Evolutionary conservation across 163 green algal genomes (phyloP).

Genomic region (Volvox carteri): DNA sequence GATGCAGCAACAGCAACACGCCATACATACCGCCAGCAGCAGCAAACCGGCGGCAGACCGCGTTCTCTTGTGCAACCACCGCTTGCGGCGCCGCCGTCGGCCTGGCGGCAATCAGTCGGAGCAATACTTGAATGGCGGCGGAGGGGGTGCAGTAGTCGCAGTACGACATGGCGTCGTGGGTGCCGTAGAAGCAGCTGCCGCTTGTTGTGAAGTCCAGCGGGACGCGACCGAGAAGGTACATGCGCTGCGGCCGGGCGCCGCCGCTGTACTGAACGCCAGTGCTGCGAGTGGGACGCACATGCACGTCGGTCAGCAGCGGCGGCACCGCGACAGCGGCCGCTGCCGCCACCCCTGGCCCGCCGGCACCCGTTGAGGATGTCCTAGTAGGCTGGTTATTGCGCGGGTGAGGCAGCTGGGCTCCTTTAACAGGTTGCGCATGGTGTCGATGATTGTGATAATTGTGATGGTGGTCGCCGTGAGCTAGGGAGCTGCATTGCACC

Average conservation of each 20-base stretch:
- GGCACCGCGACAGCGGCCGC: neutral
- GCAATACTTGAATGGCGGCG: constrained; percentile 54
- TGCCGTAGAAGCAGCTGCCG: constrained; percentile 59
- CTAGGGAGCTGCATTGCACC: constrained; percentile 11
- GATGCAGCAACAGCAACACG: constrained; percentile 64
- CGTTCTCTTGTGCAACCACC: neutral
- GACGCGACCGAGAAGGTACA: constrained; percentile 60
- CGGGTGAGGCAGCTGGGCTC: too few relatives aligned
- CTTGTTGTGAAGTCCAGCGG: constrained; percentile 47
- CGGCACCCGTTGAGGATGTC: neutral
- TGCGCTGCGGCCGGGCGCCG: constrained; percentile 16
- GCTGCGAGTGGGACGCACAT: constrained; percentile 36
- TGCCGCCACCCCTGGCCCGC: neutral
- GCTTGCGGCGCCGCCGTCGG: neutral
- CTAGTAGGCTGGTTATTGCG: neutral
- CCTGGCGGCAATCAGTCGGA: constrained; percentile 39
- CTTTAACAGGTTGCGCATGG: too few relatives aligned
- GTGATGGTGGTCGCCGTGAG: neutral
- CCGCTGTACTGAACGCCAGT: neutral
- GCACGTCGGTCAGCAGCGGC: constrained; percentile 3
- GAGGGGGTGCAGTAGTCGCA: constrained; percentile 64
- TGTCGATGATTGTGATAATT: neutral
- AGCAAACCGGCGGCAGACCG: constrained; percentile 50
- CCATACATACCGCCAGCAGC: constrained; percentile 58
- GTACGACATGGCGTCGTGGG: constrained; percentile 52